A percentile compares a stretch with the other conserved stretches of the same genome.
Conservation (phyloP, 1,284 basidiomycete species). For the Cutaneotrichosporon cutaneum region DNA sequence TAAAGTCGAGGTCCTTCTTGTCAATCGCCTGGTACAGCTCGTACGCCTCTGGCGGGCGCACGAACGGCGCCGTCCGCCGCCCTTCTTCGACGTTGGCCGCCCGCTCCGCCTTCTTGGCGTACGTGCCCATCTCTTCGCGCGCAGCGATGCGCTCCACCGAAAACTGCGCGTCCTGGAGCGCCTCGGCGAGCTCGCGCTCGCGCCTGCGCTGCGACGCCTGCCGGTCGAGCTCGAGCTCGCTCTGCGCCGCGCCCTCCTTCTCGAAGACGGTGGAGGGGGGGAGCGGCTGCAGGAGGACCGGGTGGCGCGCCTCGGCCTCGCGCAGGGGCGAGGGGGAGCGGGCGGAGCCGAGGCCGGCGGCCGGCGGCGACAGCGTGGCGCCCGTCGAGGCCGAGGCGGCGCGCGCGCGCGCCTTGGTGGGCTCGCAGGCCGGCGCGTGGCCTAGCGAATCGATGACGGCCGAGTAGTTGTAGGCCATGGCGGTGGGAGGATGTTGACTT, state of each 20-base stretch:
- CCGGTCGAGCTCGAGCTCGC: conserved; percentile 47
- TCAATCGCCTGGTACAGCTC: conserved; percentile 54
- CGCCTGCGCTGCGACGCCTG: conserved; percentile 36
- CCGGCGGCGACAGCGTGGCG: not conserved
- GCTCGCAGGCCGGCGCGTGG: not conserved
- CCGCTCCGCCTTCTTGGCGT: conserved; percentile 19
- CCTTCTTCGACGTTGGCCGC: conserved; percentile 17
- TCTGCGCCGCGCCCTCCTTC: conserved; percentile 35
- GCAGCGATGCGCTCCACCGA: conserved; percentile 36
- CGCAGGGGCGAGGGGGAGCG: not conserved
- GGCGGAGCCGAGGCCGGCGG: not conserved
- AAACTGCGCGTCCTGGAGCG: conserved; percentile 47
- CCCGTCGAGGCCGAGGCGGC: not conserved
- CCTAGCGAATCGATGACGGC: conserved; percentile 10
- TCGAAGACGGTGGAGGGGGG: conserved; percentile 33
- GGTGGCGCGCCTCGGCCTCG: conserved; percentile 21
- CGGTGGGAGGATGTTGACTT: not conserved
- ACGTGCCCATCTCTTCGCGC: conserved; percentile 33
- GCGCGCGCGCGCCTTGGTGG: not conserved
- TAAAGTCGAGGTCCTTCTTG: conserved; percentile 50
- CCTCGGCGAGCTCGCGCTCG: conserved; percentile 46
- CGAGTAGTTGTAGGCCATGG: conserved; percentile 21
- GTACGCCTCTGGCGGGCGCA: conserved; percentile 49
- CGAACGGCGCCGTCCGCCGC: conserved; percentile 33
- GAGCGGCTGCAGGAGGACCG: conserved; percentile 43